Conservation (phyloP, 2,329 filamentous ascomycete genomes). For the Hymenoscyphus salicellus region DNA sequence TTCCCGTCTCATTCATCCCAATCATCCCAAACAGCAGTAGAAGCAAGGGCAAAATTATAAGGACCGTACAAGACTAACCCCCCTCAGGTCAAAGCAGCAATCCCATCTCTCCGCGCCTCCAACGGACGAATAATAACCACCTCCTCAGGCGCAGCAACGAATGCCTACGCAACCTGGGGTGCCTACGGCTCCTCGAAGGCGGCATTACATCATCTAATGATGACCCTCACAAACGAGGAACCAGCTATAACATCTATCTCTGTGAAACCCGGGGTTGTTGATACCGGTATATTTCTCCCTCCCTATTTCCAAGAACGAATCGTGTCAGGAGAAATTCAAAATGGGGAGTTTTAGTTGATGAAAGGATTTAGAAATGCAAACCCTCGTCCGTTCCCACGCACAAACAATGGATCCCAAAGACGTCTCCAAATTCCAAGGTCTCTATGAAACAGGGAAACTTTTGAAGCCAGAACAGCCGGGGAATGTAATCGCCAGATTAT, state of each 20-base stretch:
- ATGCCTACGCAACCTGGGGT: conserved; percentile 70
- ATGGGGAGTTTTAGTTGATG: too few relatives aligned
- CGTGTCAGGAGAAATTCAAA: too few relatives aligned
- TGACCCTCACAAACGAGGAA: conserved; percentile 74
- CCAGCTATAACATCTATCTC: conserved; percentile 69
- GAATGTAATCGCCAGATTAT: conserved; percentile 78
- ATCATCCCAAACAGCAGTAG: too few relatives aligned
- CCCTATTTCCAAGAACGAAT: background rate
- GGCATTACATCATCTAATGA: conserved; percentile 73
- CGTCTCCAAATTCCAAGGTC: conserved; percentile 61
- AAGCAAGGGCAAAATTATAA: background rate
- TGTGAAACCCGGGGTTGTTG: conserved; percentile 75
- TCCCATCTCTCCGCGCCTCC: conserved; percentile 65
- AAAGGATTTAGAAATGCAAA: conserved; percentile 88
- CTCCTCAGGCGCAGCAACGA: conserved; percentile 72
- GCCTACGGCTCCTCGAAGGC: conserved; percentile 82
- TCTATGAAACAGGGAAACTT: conserved; percentile 68
- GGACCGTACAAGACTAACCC: background rate
- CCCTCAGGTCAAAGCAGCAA: conserved; percentile 63
- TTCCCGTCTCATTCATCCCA: background rate
- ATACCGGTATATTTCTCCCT: conserved; percentile 56
- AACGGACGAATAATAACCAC: conserved; percentile 73
- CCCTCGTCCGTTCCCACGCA: conserved; percentile 70
- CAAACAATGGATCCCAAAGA: conserved; percentile 57
- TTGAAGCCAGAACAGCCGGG: conserved; percentile 82